Base-by-base conservation (phyloP, 768 basidiomycete genomes). In the Trametes coccinea region DNA sequence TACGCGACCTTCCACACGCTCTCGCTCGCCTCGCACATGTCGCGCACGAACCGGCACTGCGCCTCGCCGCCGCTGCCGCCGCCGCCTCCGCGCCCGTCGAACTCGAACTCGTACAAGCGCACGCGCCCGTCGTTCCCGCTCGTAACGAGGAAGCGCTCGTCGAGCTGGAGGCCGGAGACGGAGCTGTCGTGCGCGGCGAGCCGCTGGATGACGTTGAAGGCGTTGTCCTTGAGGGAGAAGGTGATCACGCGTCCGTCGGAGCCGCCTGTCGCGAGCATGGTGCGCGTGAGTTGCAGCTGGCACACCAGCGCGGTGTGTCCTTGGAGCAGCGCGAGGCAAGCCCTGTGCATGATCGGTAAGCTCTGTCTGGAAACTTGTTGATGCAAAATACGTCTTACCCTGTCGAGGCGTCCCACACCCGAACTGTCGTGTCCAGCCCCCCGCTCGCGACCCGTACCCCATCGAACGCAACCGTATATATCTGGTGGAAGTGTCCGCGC, bases 231-330 rank as follows among this genome's bases (percentile, higher is more conserved):
- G 37, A 90, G 77, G 53, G 84, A 79, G 73, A 89, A 92, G 50
- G 84, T 84, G 65, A 92, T 87, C 47, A 91, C 87, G 1, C 92
- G 86, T 3, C 95, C 95, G 67, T 96, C 94, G 1, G 94, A 92
- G 5, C 89, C 90, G 54, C 92, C 93, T 0, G 93, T 94, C 31
- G 87, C 86, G 60, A 95, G 86, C 47, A 86, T 74, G 14, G 74
- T 78, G 30, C 85, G 83, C 7, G 84, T 85, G 48, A 95, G 83
- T 69, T 94, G 92, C 8, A 98, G 79, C 70, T 95, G 92, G 66
- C 93, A 95, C 33, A 98, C 93, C 56, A 98, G 88, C 0, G 92
- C 88, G 0, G 92, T 94, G 74, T 98, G 95, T 3, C 92, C 94
- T 75, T 93, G 90, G 0, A 98, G 80, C 16, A 95, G 82, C 1